A percentile compares a stretch with the other conserved stretches of the same genome.
phyloP scores from a whole-genome alignment of 73 alveolate species.

The Paramecium sexaurelia region DNA sequence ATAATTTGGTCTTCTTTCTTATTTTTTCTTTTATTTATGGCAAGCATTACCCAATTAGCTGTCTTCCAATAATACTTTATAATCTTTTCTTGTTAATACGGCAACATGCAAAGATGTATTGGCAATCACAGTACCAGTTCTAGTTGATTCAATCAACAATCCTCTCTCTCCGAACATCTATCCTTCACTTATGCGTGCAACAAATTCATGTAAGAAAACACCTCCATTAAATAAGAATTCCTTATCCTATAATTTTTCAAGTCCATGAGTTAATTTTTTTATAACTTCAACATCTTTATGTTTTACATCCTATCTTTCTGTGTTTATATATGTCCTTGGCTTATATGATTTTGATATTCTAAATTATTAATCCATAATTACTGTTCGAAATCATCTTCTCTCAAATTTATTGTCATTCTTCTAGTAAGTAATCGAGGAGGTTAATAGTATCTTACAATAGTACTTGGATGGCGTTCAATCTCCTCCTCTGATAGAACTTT shows the following conservation, averaged over 20 bases:
- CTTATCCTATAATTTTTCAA: conserved; percentile 5
- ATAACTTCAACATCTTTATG: conserved; percentile 28
- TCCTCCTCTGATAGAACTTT: neutral
- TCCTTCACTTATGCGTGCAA: neutral
- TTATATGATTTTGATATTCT: conserved; percentile 4
- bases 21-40: conserved; percentile 18
- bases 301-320: neutral
- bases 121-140: conserved; percentile 62
- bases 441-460: neutral
- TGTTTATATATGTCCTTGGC: neutral
- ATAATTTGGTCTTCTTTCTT: conserved; percentile 44
- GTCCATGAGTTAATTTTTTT: conserved; percentile 35
- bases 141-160: conserved; percentile 14
- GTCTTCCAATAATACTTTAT: conserved; percentile 4
- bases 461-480: neutral
- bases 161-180: conserved; percentile 57
- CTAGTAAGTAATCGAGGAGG: conserved; percentile 11
- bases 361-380: neutral
- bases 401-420: conserved; percentile 31
- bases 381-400: conserved; percentile 1
- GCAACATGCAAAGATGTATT: conserved; percentile 37
- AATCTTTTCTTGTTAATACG: conserved; percentile 11
- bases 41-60: conserved; percentile 10
- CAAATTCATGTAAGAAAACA: conserved; percentile 18
- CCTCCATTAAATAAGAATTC: conserved; percentile 25